Percentiles rank a stretch among this genome's conserved stretches.
These are phyloP conservation scores for Coemansia sp. DNA, from an alignment of 192 early-diverging fungal genomes.

Conservation along the genomic window DNA sequence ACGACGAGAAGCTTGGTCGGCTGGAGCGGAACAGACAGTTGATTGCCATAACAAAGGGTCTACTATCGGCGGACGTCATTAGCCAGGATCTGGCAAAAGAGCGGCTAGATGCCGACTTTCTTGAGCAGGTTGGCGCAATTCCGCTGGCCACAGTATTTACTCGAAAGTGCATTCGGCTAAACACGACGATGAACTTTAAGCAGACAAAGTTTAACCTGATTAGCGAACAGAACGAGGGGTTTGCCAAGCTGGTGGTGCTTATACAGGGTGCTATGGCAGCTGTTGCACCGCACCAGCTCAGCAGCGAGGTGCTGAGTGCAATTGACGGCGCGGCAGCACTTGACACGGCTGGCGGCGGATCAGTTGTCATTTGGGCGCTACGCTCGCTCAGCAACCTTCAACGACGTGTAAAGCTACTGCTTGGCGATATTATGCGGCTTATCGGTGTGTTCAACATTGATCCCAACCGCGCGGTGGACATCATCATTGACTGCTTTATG, in stretches of 20 bases:
- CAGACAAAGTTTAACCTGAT: constrained; percentile 53
- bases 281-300: constrained; percentile 18
- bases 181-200: constrained; percentile 49
- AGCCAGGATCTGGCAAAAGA: constrained; percentile 36
- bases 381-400: constrained; percentile 26
- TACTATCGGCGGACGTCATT: constrained; percentile 22
- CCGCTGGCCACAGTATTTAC: constrained; percentile 29
- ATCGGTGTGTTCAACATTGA: constrained; percentile 50
- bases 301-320: constrained; percentile 15
- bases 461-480: constrained; percentile 47
- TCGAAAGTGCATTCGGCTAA: constrained; percentile 39
- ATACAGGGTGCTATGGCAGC: constrained; percentile 40
- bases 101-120: constrained; percentile 39
- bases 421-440: constrained; percentile 39
- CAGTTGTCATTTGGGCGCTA: constrained; percentile 21
- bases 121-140: constrained; percentile 32
- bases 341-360: not conserved
- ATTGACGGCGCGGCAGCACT: not conserved
- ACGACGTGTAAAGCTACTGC: constrained; percentile 12
- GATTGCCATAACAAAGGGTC: constrained; percentile 14
- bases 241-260: constrained; percentile 43
- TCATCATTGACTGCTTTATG: constrained; percentile 52
- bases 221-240: constrained; percentile 51
- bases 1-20: constrained; percentile 9
- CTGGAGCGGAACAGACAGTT: constrained; percentile 29